Evolutionary conservation across 176 grass and related monocot species (phyloP).

Genomic region (Eleusine indica): DNA sequence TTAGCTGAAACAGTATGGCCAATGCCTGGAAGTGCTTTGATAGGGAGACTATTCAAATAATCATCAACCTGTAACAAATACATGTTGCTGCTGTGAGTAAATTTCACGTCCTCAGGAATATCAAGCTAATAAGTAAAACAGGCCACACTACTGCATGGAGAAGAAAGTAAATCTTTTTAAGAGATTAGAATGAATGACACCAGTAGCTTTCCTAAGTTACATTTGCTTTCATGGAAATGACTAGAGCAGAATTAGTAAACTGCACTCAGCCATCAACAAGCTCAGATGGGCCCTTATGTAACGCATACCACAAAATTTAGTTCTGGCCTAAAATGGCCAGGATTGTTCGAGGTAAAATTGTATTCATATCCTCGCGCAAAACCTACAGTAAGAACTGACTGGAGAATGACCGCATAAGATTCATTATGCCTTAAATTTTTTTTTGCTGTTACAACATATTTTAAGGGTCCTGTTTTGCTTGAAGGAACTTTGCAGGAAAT

Average conservation of each 20-base stretch:
- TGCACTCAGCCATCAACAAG: neutral
- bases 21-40: constrained; percentile 88
- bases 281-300: neutral
- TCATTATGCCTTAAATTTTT: constrained; percentile 3
- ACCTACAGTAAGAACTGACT: neutral
- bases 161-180: constrained; percentile 26
- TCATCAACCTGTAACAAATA: constrained; percentile 61
- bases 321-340: neutral
- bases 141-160: neutral
- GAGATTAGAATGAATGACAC: neutral
- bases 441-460: constrained; percentile 6
- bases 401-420: neutral
- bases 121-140: constrained; percentile 4
- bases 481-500: constrained; percentile 4
- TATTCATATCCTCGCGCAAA: neutral
- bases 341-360: neutral
- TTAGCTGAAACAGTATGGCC: constrained; percentile 69
- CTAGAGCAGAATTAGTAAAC: neutral
- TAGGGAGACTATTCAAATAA: constrained; percentile 76
- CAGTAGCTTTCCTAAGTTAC: constrained; percentile 8
- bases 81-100: constrained; percentile 17
- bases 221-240: neutral
- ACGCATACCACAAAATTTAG: neutral
- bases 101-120: neutral
- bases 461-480: neutral